These are phyloP conservation scores for Naumovozyma dairenensis DNA, from an alignment of 805 yeast species.

Conservation along the genomic window DNA sequence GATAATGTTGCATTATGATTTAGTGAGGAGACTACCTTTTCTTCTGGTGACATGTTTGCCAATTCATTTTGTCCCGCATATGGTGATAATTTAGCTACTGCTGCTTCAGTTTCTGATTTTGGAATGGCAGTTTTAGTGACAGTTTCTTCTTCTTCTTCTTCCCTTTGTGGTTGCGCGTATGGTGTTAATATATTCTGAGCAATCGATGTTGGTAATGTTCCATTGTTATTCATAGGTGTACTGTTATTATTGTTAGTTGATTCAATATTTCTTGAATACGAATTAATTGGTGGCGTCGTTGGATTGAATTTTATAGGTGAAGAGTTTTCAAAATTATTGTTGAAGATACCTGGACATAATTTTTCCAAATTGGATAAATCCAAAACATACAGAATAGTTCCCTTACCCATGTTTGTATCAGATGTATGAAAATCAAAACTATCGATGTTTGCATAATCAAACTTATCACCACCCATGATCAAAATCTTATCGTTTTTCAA, in stretches of 20 bases:
- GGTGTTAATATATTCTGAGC: conserved; percentile 24
- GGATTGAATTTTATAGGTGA: conserved; percentile 7
- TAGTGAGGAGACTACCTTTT: too few relatives aligned
- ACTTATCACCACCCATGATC: conserved; percentile 87
- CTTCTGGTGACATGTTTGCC: too few relatives aligned
- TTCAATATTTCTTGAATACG: background rate
- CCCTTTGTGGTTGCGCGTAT: conserved; percentile 8
- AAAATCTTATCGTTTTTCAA: conserved; percentile 57
- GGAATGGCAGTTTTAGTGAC: too few relatives aligned
- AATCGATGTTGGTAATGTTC: conserved; percentile 4
- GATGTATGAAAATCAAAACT: conserved; percentile 44
- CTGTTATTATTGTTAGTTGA: conserved; percentile 4
- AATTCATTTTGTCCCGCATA: too few relatives aligned
- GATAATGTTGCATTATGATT: too few relatives aligned
- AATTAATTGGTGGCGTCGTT: conserved; percentile 9
- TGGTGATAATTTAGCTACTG: too few relatives aligned
- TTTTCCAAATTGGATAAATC: conserved; percentile 37
- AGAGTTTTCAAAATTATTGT: conserved; percentile 4
- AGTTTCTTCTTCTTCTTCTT: conserved; percentile 1
- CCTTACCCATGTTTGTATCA: conserved; percentile 43
- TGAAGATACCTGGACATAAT: conserved; percentile 31
- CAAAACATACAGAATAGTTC: conserved; percentile 53
- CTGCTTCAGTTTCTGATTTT: background rate
- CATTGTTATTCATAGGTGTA: conserved; percentile 3
- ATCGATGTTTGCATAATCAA: conserved; percentile 48